A percentile compares a stretch with the other conserved stretches of the same genome.
These are phyloP conservation scores for Trypanosoma rangeli DNA, from an alignment of 208 protist genomes.

Conservation along the genomic window DNA sequence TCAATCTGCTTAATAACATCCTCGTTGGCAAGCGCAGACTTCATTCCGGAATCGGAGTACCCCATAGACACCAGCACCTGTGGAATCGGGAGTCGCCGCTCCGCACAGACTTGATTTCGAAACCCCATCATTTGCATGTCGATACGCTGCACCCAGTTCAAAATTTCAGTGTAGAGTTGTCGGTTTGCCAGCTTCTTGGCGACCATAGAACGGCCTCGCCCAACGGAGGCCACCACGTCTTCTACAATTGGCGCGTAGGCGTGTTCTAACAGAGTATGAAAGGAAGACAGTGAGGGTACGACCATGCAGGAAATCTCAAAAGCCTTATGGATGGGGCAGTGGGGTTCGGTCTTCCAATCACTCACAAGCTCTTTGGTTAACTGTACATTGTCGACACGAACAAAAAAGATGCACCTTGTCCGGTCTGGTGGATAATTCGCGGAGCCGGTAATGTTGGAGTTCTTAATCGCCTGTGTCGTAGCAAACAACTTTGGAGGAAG, in stretches of 20 bases:
- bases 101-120: conserved; percentile 86
- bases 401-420: conserved; percentile 86
- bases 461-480: conserved; percentile 60
- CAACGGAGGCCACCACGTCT: conserved; percentile 50
- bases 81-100: conserved; percentile 88
- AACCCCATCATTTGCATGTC: conserved; percentile 88
- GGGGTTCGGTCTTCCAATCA: conserved; percentile 60
- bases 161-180: conserved; percentile 83
- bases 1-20: conserved; percentile 89
- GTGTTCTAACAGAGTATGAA: conserved; percentile 73
- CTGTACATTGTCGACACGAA: conserved; percentile 50
- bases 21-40: conserved; percentile 78
- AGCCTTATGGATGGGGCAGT: conserved; percentile 61
- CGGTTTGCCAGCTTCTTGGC: conserved; percentile 42
- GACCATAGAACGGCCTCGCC: conserved; percentile 24
- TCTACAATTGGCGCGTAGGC: conserved; percentile 82
- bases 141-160: conserved; percentile 84
- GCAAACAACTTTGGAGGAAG: conserved; percentile 48
- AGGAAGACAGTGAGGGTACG: conserved; percentile 79
- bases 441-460: conserved; percentile 85
- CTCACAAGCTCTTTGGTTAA: conserved; percentile 60
- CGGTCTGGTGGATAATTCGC: conserved; percentile 64
- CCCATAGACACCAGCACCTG: conserved; percentile 74
- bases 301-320: conserved; percentile 82
- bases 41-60: conserved; percentile 71